Evolutionary conservation across 2,329 filamentous ascomycete genomes (phyloP).

Genomic region (Colletotrichum cuscutae): DNA sequence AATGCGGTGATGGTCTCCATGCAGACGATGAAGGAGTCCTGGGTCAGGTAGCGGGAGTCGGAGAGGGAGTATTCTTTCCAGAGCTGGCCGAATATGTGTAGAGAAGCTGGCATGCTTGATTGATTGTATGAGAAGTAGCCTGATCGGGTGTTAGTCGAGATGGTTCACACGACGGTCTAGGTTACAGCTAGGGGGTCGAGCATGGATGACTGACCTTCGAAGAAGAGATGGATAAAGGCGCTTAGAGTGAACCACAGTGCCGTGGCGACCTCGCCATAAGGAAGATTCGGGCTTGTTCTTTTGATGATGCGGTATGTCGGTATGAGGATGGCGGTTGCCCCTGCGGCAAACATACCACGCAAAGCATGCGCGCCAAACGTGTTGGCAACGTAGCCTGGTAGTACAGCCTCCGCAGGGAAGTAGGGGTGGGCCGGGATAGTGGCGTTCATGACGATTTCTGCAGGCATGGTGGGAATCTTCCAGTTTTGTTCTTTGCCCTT

Average conservation of each 20-base stretch:
- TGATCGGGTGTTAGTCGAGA: slow-evolving; percentile 38
- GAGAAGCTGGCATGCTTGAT: slow-evolving; percentile 49
- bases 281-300: slow-evolving; percentile 61
- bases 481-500: not conserved
- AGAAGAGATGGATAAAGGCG: slow-evolving; percentile 58
- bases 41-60: slow-evolving; percentile 65
- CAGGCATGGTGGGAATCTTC: not conserved
- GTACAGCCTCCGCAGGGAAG: slow-evolving; percentile 72
- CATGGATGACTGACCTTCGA: slow-evolving; percentile 47
- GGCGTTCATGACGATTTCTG: slow-evolving; percentile 12
- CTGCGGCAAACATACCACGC: slow-evolving; percentile 67
- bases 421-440: slow-evolving; percentile 67
- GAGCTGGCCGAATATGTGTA: slow-evolving; percentile 60
- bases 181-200: too few relatives aligned
- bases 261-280: slow-evolving; percentile 63
- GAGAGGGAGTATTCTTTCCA: slow-evolving; percentile 70
- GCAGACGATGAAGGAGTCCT: slow-evolving; percentile 63
- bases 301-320: slow-evolving; percentile 65
- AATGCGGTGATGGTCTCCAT: slow-evolving; percentile 66
- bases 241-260: slow-evolving; percentile 83
- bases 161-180: too few relatives aligned
- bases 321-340: slow-evolving; percentile 66
- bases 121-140: slow-evolving; percentile 62
- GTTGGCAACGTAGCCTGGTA: slow-evolving; percentile 75
- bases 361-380: slow-evolving; percentile 68